phyloP scores from a whole-genome alignment of 176 grass and related monocot species.

The Aechmea fasciata region DNA sequence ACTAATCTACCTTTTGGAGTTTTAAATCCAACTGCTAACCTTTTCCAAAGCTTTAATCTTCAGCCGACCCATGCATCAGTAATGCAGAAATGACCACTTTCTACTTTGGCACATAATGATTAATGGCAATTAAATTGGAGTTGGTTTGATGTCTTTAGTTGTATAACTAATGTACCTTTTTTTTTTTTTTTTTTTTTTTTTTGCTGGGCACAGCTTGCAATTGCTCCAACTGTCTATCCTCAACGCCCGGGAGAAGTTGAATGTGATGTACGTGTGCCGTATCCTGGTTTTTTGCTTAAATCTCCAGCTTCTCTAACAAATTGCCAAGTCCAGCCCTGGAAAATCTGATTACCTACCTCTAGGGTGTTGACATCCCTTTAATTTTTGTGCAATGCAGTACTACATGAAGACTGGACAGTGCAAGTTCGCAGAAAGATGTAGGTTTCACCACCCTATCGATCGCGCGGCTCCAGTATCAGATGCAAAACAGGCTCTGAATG shows the following conservation, averaged over 20 bases:
- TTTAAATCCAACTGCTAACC: constrained; percentile 48
- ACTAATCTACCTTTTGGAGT: constrained; percentile 24
- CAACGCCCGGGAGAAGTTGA: constrained; percentile 80
- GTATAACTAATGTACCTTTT: constrained; percentile 13
- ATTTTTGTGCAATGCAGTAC: constrained; percentile 38
- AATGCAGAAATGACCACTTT: constrained; percentile 12
- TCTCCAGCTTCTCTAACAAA: background rate
- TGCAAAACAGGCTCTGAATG: constrained; percentile 21
- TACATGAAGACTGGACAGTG: constrained; percentile 95
- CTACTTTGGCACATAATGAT: background rate
- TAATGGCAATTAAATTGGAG: background rate
- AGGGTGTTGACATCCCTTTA: constrained; percentile 4
- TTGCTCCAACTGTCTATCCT: constrained; percentile 48
- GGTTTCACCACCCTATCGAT: constrained; percentile 88
- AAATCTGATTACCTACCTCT: background rate
- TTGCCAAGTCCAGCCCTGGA: background rate
- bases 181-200: constrained; percentile 24
- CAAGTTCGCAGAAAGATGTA: constrained; percentile 72
- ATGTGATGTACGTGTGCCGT: constrained; percentile 57
- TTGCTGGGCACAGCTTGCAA: constrained; percentile 28
- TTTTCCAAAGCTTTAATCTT: constrained; percentile 49
- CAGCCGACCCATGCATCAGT: constrained; percentile 31
- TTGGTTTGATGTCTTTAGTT: background rate
- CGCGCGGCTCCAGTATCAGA: constrained; percentile 21
- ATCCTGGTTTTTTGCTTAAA: background rate